A percentile compares a stretch with the other conserved stretches of the same genome.
These are phyloP conservation scores for Neodidymelliopsis sp. DNA, from an alignment of 2,329 filamentous ascomycete species.

Conservation along the genomic window DNA sequence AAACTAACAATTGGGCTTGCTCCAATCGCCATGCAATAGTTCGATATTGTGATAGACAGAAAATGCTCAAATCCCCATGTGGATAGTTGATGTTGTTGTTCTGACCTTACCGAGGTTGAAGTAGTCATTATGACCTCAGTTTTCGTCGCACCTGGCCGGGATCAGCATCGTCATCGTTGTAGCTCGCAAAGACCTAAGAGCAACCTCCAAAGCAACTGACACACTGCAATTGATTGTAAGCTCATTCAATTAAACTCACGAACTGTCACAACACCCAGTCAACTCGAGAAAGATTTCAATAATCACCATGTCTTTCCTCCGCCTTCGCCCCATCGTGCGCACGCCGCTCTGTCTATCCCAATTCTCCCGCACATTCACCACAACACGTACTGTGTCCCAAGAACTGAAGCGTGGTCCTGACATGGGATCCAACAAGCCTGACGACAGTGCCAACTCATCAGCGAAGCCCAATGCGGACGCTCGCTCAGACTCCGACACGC, in stretches of 20 bases:
- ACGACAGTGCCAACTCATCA: constrained; percentile 28
- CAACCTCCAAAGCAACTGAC: not conserved
- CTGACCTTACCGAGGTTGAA: too few relatives aligned
- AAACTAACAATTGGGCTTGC: too few relatives aligned
- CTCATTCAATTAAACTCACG: not conserved
- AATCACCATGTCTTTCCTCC: constrained; percentile 12
- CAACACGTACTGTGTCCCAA: not conserved
- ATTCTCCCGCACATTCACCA: constrained; percentile 18
- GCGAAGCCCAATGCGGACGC: constrained; percentile 31
- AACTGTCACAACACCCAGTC: not conserved
- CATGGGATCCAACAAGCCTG: constrained; percentile 29
- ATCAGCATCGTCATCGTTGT: constrained; percentile 3
- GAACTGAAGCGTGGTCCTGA: constrained; percentile 29
- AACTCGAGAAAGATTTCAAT: not conserved
- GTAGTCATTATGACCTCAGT: constrained; percentile 31
- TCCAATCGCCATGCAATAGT: too few relatives aligned
- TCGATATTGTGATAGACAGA: too few relatives aligned
- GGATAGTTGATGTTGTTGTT: too few relatives aligned
- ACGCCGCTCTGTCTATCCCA: not conserved
- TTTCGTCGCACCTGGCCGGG: not conserved
- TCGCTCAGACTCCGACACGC: constrained; percentile 31
- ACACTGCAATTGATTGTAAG: too few relatives aligned
- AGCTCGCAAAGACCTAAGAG: not conserved
- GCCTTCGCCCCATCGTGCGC: not conserved
- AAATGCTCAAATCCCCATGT: too few relatives aligned